Evolutionary conservation across 306 rosid genomes (phyloP), one percentile per base, ranked within the genome.

Genomic region (Mimosa bimucronata): DNA sequence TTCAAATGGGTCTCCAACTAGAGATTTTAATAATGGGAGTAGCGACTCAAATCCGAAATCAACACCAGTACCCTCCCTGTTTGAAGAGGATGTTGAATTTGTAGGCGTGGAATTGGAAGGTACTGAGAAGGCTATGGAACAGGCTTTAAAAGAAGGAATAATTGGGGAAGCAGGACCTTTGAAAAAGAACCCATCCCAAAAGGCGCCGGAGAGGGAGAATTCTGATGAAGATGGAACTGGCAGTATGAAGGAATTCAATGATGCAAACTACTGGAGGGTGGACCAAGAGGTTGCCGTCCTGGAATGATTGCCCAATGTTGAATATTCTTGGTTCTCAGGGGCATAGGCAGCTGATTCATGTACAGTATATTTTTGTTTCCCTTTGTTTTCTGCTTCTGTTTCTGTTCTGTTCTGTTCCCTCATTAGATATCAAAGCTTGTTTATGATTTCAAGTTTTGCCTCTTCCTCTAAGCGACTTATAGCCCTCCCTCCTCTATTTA

Each of bases 141-240:
- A 91, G 80, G 98, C 99, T 52, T 88, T 95, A 0, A 91, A 93
- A 84, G 97, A 95, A 89, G 98, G 97, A 9, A 91, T 89, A 77
- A 96, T 95, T 80, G 99, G 98, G 79, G 99, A 95, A 84, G 99
- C 96, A 1, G 98, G 96, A 75, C 91, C 99, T 23, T 81, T 95
- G 88, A 92, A 91, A 91, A 91, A 88, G 83, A 89, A 88, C 71
- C 38, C 57, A 31, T 58, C 67, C 52, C 87, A 88, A 0, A 89
- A 90, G 87, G 90, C 50, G 78, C 75, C 87, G 15, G 97, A 89
- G 73, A 91, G 91, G 78, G 98, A 93, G 65, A 88, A 85, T 62
- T 79, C 93, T 7, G 99, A 89, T 2, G 98, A 89, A 65, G 97
- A 79, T 18, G 89, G 71, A 53, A 85, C 91, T 77, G 96, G 84